phyloP scores from a whole-genome alignment of 2,329 filamentous ascomycete genomes.

The Aspergillus flavus region DNA sequence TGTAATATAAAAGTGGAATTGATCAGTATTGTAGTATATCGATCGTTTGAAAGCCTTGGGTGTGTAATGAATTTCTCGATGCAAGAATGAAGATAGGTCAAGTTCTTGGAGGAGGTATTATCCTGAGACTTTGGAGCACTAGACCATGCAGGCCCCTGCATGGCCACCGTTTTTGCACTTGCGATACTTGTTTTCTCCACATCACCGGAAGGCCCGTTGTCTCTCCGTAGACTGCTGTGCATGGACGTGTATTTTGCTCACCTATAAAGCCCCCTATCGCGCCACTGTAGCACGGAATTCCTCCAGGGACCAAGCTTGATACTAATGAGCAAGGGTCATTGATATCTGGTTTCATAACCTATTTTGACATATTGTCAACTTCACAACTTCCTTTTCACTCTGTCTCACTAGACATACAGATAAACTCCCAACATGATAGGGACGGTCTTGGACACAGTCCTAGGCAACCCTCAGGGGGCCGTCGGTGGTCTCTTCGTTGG shows the following conservation, averaged over 20 bases:
- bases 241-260: neutral
- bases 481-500: neutral
- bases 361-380: neutral
- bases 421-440: neutral
- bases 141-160: neutral
- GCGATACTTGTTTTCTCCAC: neutral
- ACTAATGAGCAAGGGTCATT: neutral
- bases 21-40: neutral
- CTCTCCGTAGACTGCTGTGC: neutral
- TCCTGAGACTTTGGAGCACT: neutral
- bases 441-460: neutral
- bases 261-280: neutral
- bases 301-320: neutral
- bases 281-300: too few species aligned
- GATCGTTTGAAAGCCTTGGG: neutral
- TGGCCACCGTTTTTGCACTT: too few species aligned
- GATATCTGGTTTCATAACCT: neutral
- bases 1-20: neutral
- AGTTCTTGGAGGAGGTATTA: neutral
- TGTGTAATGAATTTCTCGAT: rapidly evolving
- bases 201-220: neutral
- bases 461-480: neutral
- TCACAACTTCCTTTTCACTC: neutral
- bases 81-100: neutral
- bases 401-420: too few species aligned